Evolutionary conservation across 2,329 filamentous ascomycete species (phyloP).

Genomic region (Ophiostoma triangulosporum): DNA sequence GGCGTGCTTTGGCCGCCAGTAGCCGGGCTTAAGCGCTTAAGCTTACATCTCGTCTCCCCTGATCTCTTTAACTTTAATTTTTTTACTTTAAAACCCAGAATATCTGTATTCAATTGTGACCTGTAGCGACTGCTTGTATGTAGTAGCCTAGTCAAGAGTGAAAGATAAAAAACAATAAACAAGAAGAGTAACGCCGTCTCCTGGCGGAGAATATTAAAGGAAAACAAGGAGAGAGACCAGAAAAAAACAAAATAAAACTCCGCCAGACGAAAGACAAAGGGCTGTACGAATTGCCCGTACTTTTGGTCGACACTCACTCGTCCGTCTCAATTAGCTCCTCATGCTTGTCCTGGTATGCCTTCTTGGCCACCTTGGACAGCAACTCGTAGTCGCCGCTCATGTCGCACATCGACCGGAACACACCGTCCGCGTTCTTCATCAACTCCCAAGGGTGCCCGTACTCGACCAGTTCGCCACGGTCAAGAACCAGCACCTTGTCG

Average conservation of each 20-base stretch:
- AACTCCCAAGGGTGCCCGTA: constrained; percentile 83
- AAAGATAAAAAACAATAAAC: too few relatives aligned
- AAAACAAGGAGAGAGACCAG: not conserved
- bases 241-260: not conserved
- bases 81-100: not conserved
- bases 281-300: not conserved
- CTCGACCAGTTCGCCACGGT: constrained; percentile 77
- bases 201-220: too few relatives aligned
- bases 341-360: constrained; percentile 26
- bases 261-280: not conserved
- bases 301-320: not conserved
- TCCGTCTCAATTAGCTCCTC: constrained; percentile 5
- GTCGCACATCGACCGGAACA: constrained; percentile 51
- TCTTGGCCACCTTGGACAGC: constrained; percentile 40
- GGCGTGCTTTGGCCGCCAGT: not conserved
- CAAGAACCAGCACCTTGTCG: constrained; percentile 89
- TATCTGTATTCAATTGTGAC: not conserved
- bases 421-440: constrained; percentile 54
- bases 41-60: not conserved
- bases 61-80: not conserved
- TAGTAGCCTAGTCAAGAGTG: too few relatives aligned
- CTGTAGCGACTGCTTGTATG: not conserved
- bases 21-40: not conserved
- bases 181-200: too few relatives aligned
- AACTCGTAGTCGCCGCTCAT: constrained; percentile 44